Conservation (phyloP, 2,329 filamentous ascomycete genomes). For the Aspergillus texensis region DNA sequence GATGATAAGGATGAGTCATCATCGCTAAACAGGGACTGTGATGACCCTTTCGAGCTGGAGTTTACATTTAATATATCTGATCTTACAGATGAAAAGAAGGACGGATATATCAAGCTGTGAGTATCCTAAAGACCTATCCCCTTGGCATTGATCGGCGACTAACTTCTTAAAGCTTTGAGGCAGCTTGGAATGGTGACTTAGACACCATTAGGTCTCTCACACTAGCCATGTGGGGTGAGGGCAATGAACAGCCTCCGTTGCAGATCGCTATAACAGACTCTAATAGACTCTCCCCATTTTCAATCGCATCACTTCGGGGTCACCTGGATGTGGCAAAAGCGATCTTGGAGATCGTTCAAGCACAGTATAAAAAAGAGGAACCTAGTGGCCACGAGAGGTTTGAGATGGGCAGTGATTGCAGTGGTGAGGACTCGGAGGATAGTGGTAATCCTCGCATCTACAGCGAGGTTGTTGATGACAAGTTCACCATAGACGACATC, state of each 20-base stretch:
- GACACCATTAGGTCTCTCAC: conserved; percentile 55
- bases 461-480: conserved; percentile 62
- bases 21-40: not conserved
- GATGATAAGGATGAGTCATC: not conserved
- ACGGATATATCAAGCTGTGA: conserved; percentile 66
- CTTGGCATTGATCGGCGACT: conserved; percentile 40
- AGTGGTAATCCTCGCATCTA: conserved; percentile 34
- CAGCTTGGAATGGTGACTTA: conserved; percentile 71
- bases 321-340: conserved; percentile 65
- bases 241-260: conserved; percentile 61
- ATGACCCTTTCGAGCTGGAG: conserved; percentile 49
- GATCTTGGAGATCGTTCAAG: conserved; percentile 70
- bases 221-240: conserved; percentile 40
- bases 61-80: conserved; percentile 56
- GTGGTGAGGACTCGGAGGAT: conserved; percentile 27
- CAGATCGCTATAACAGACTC: conserved; percentile 63
- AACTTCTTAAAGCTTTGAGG: conserved; percentile 57
- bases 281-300: conserved; percentile 62
- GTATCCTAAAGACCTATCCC: conserved; percentile 22
- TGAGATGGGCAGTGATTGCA: conserved; percentile 35
- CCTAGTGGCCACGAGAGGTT: conserved; percentile 48
- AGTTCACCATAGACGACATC: conserved; percentile 76
- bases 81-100: conserved; percentile 56
- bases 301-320: conserved; percentile 67
- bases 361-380: conserved; percentile 66